A percentile compares a stretch with the other conserved stretches of the same genome.
These are phyloP conservation scores for Barnettozyma pratensis DNA, from an alignment of 805 yeast species.

Conservation along the genomic window DNA sequence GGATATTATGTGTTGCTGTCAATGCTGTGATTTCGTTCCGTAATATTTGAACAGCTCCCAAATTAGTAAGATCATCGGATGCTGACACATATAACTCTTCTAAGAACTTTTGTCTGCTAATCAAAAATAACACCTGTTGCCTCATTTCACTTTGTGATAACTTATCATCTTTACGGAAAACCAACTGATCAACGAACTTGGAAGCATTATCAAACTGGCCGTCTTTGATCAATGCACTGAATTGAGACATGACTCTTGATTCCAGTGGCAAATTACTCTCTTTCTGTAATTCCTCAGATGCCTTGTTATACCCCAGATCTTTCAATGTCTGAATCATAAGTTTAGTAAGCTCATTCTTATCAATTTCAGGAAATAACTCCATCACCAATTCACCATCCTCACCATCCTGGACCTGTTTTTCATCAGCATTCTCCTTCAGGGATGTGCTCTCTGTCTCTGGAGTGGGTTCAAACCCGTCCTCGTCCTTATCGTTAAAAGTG, in stretches of 20 bases:
- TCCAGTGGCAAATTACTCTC: conserved; percentile 39
- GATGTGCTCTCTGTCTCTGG: neutral
- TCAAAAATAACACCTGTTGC: conserved; percentile 25
- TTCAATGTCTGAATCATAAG: conserved; percentile 44
- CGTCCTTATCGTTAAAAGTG: too few relatives aligned
- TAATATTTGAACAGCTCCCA: conserved; percentile 33
- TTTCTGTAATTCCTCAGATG: conserved; percentile 34
- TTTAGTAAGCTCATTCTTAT: conserved; percentile 37
- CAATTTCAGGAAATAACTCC: conserved; percentile 19
- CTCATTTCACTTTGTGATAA: conserved; percentile 7
- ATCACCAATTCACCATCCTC: neutral
- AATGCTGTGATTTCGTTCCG: conserved; percentile 32
- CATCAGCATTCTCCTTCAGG: neutral
- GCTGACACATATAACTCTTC: conserved; percentile 31
- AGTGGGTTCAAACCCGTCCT: neutral
- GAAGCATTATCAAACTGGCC: conserved; percentile 41
- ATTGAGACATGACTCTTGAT: conserved; percentile 35
- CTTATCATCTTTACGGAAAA: conserved; percentile 13
- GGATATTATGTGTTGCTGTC: conserved; percentile 19
- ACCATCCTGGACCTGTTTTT: too few relatives aligned
- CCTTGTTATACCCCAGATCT: conserved; percentile 41
- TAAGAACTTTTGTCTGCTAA: conserved; percentile 37
- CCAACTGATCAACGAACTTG: conserved; percentile 21
- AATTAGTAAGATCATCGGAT: conserved; percentile 23
- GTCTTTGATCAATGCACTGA: conserved; percentile 32